A percentile compares a stretch with the other conserved stretches of the same genome.
Conservation (phyloP, 441 rosid species). For the Corymbia citriodora region DNA sequence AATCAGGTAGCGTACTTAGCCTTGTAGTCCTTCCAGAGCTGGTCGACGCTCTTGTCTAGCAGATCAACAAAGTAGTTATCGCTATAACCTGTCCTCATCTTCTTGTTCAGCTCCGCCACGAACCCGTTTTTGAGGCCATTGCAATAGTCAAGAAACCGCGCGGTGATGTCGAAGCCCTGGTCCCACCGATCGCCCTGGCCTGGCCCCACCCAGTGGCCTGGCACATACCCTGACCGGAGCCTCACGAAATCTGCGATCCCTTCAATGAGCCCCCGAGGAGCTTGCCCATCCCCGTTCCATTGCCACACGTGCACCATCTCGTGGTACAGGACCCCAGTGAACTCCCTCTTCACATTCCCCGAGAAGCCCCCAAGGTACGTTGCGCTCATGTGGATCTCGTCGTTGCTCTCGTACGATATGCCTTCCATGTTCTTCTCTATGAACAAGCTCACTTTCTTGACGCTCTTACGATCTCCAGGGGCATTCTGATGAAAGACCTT, state of each 20-base stretch:
- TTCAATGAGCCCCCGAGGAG: not conserved
- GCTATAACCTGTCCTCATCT: not conserved
- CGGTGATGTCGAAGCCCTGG: not conserved
- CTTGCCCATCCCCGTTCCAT: not conserved
- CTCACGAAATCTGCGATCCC: not conserved
- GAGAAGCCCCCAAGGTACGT: not conserved
- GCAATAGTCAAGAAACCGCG: not conserved
- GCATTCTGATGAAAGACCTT: not conserved
- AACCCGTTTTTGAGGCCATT: not conserved
- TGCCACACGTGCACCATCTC: not conserved
- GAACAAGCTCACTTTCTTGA: not conserved
- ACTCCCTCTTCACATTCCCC: not conserved
- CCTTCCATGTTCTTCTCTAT: not conserved
- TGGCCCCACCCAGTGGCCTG: not conserved
- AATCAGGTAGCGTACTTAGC: not conserved
- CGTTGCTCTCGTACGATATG: not conserved
- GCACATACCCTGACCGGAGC: not conserved
- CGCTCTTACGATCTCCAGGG: not conserved
- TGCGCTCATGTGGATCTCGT: not conserved
- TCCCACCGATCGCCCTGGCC: not conserved
- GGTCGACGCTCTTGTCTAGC: not conserved
- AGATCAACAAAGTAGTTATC: not conserved
- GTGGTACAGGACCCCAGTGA: not conserved
- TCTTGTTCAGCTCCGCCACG: not conserved
- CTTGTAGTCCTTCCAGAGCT: not conserved